Evolutionary conservation across 495 filamentous ascomycete species (phyloP).

Genomic region (Aspergillus taichungensis): DNA sequence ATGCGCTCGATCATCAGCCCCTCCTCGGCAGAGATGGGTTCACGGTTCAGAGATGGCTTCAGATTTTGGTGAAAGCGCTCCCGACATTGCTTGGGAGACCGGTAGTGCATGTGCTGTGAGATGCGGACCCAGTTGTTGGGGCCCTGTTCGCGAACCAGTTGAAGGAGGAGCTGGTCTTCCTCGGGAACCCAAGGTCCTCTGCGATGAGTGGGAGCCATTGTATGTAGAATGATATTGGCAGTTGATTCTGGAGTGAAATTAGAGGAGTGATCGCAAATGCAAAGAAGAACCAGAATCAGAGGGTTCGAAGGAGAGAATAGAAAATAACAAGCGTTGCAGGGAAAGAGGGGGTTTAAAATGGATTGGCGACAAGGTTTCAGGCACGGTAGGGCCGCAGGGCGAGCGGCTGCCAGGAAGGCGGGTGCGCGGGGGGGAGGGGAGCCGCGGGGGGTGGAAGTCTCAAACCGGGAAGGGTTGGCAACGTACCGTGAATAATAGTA

Average conservation of each 20-base stretch:
- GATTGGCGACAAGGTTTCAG: too few relatives aligned
- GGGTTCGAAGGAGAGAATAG: too few relatives aligned
- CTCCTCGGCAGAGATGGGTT: conserved; percentile 87
- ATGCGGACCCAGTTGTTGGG: conserved; percentile 92
- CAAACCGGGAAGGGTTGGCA: too few relatives aligned
- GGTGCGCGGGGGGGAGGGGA: too few relatives aligned
- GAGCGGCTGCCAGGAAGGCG: too few relatives aligned
- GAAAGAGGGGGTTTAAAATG: too few relatives aligned
- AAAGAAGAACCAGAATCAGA: too few relatives aligned
- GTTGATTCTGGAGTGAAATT: conserved; percentile 1
- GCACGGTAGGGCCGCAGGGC: too few relatives aligned
- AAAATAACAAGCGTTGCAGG: too few relatives aligned
- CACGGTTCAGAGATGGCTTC: conserved; percentile 82
- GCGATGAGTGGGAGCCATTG: conserved; percentile 50
- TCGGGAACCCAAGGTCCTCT: conserved; percentile 83
- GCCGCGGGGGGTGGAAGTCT: too few relatives aligned
- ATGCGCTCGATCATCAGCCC: conserved; percentile 72
- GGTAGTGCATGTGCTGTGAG: conserved; percentile 61
- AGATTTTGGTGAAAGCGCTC: conserved; percentile 95
- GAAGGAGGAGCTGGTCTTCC: conserved; percentile 66
- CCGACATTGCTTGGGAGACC: conserved; percentile 91
- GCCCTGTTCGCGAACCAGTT: conserved; percentile 67
- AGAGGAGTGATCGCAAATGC: not conserved
- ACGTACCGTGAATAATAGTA: too few relatives aligned
- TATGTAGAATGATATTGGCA: not conserved